Base-by-base conservation (phyloP, 2,329 filamentous ascomycete genomes). In the Sporothrix protearum region DNA sequence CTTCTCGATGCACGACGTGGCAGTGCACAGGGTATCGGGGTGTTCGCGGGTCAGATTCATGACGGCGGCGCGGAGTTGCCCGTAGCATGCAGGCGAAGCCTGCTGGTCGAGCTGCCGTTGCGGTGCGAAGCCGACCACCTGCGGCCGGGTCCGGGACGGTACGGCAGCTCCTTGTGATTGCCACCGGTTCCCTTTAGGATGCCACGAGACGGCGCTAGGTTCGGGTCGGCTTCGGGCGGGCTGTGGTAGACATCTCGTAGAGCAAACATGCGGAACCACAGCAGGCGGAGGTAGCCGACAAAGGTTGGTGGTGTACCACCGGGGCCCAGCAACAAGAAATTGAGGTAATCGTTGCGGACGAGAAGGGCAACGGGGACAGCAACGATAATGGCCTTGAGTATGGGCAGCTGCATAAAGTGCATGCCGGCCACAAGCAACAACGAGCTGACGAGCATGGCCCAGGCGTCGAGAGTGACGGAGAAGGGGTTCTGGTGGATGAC, bases 221-320 rank as follows among this genome's bases (percentile, higher is more conserved):
- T 79, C 1, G 84, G 80, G 5, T 88, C 85, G 0, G 87, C 76
- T 1, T 81, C 80, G 0, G 89, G 86, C 0, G 91, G 85, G 28
- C 79, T 81, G 70, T 73, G 71, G 76, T 92, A 89, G n/a, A 91
- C 91, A 76, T 95, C 85, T 6, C 88, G 86, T 4, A 96, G 84
- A 47, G 88, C 86, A 83, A 93, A 90, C 63, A 94, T 81, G 12
- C 90, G 88, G 66, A 95, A 86, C 74, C 90, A 91, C 79, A 95
- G 88, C 79, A 96, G 89, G 71, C 88, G 87, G 33, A 93, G 81
- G 79, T 95, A 96, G 74, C 92, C 93, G 5, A 81, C 74, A 55
- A 92, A 86, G 0, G 91, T 96, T 2, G 89, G 86, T 0, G 93
- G 92, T 0, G 92, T 95, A 72, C 93, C 93, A 30, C 93, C 93